Conservation (phyloP, 176 grass and related monocot species). For the Ensete ventricosum region DNA sequence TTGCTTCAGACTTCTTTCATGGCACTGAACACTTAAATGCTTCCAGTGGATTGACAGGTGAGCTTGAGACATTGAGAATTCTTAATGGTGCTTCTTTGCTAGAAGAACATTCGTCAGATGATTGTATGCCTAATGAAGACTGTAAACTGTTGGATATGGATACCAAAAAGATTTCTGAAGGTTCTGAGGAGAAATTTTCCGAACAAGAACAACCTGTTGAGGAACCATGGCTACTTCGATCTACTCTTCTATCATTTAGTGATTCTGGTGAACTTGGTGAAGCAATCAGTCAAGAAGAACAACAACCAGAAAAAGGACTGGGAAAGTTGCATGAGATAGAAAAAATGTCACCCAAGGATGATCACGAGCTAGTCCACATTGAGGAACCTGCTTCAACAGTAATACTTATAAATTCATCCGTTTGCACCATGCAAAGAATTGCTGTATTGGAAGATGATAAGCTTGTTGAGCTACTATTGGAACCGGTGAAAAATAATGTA, state of each 20-base stretch:
- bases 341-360: slow-evolving; percentile 24
- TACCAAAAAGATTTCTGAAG: slow-evolving; percentile 18
- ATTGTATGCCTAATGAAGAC: slow-evolving; percentile 22
- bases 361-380: slow-evolving; percentile 11
- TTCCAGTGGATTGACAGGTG: slow-evolving; percentile 89
- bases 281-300: slow-evolving; percentile 19
- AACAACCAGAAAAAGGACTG: slow-evolving; percentile 29
- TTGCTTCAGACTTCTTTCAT: slow-evolving; percentile 23
- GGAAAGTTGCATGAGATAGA: background rate
- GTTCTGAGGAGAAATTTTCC: slow-evolving; percentile 16
- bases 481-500: slow-evolving; percentile 87
- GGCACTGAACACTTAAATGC: slow-evolving; percentile 87
- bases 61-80: slow-evolving; percentile 45
- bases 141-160: slow-evolving; percentile 24
- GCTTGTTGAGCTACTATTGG: slow-evolving; percentile 76
- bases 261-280: slow-evolving; percentile 11
- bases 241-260: slow-evolving; percentile 12
- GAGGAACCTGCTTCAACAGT: slow-evolving; percentile 50
- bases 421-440: slow-evolving; percentile 84
- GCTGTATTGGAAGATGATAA: slow-evolving; percentile 87
- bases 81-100: slow-evolving; percentile 48
- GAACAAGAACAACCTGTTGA: slow-evolving; percentile 57
- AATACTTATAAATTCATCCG: slow-evolving; percentile 87
- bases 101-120: slow-evolving; percentile 26
- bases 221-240: slow-evolving; percentile 78